Evolutionary conservation across 139 green algal genomes (phyloP), one percentile per base, ranked within the genome.

Genomic region (Spirogloea muscicola): DNA sequence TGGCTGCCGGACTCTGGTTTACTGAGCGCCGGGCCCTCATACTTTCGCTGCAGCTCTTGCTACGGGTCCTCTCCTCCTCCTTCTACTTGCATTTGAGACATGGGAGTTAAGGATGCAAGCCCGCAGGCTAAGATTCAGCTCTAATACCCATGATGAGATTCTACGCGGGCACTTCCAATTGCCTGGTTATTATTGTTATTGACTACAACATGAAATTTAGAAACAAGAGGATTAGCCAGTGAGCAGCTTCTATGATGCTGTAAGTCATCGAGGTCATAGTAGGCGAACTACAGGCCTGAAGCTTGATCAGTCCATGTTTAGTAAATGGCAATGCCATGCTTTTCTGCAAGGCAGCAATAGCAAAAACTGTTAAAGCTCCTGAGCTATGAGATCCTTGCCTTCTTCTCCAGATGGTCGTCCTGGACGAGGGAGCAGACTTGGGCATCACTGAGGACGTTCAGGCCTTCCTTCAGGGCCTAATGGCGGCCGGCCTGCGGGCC

Each of bases 1-100:
- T 79, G 60, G 61, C 48, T 29, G 65, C 48, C 0, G 71, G 71
- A 21, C 42, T 76, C 31, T 79, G 41, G 10, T 65, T 79, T 18
- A 39, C 29, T 16, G 61, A 79, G 43, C 21, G 71, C 16, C 61
- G 63, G 3, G 38, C 61, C 31, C 41, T 79, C 3, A 31, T 79
- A 18, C 36, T 46, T 18, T 33, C 71, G 42, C 63, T 79, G 9
- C 29, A 41, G 39, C 33, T 73, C 16, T 63, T 79, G 6, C 49
- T 79, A 16, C 37, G 42, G 40, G 71, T 78, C 1, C 5, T 31
- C 27, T 21, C 7, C 51, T 18, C 43, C 43, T 13, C 13, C 43
- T 51, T 13, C 43, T 51, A 10, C 43, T 51, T 51, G 10, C 43
- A 25, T 51, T 51, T 10, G 10, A 25, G 43, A 13, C 43, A 51